Percentiles rank a stretch among this genome's conserved stretches.
Conservation (phyloP, 2,329 filamentous ascomycete species). For the Saccharata proteae region DNA sequence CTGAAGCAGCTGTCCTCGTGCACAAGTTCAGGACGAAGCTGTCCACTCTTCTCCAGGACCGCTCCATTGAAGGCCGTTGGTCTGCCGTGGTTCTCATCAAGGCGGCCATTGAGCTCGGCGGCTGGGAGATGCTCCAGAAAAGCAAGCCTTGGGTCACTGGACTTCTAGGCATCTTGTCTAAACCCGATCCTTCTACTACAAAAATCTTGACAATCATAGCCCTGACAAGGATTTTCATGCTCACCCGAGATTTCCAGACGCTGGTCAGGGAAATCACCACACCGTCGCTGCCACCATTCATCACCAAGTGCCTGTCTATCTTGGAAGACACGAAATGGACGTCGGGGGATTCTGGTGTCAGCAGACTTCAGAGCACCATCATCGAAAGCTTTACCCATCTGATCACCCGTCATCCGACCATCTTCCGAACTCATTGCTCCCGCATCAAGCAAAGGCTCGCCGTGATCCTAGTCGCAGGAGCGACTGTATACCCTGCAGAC, state of each 20-base stretch:
- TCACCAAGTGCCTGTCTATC: slow-evolving; percentile 55
- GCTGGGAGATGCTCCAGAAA: slow-evolving; percentile 67
- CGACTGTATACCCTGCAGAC: slow-evolving; percentile 44
- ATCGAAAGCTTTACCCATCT: slow-evolving; percentile 61
- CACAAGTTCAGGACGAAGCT: slow-evolving; percentile 75
- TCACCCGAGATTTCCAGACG: slow-evolving; percentile 72
- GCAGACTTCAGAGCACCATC: slow-evolving; percentile 49
- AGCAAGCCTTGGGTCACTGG: slow-evolving; percentile 64
- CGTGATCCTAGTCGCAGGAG: slow-evolving; percentile 36
- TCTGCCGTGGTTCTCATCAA: slow-evolving; percentile 69
- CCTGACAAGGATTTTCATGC: slow-evolving; percentile 69
- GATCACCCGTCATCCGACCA: slow-evolving; percentile 69
- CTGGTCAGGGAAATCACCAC: slow-evolving; percentile 80
- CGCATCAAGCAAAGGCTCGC: slow-evolving; percentile 53
- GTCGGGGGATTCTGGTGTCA: not conserved
- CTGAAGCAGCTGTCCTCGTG: slow-evolving; percentile 57
- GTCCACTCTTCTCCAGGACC: slow-evolving; percentile 65
- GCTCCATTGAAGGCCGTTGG: slow-evolving; percentile 62
- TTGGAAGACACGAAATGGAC: slow-evolving; percentile 12
- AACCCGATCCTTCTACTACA: slow-evolving; percentile 60
- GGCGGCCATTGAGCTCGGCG: slow-evolving; percentile 67
- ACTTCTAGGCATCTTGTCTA: slow-evolving; percentile 66
- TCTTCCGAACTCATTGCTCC: slow-evolving; percentile 62
- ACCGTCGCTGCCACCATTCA: slow-evolving; percentile 62
- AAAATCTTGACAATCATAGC: slow-evolving; percentile 69